A percentile compares a stretch with the other conserved stretches of the same genome.
These are phyloP conservation scores for Tilletia caries DNA, from an alignment of 1,284 basidiomycete genomes.

Conservation along the genomic window DNA sequence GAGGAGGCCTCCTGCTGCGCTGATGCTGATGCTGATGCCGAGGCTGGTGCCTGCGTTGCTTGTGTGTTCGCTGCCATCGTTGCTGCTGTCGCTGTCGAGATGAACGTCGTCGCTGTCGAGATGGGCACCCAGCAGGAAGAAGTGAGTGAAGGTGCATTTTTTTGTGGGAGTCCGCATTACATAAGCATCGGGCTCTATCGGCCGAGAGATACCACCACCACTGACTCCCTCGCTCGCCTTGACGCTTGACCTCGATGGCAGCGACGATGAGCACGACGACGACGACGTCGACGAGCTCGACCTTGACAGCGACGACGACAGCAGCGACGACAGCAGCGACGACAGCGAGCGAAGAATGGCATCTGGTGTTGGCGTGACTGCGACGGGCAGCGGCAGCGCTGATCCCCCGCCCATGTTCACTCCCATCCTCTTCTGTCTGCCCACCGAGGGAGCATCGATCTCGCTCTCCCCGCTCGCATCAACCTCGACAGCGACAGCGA, in stretches of 20 bases:
- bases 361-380: neutral
- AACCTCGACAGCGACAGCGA: neutral
- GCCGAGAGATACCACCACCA: too few relatives aligned
- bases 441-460: constrained; percentile 45
- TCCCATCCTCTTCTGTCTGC: constrained; percentile 50
- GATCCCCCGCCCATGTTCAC: constrained; percentile 6
- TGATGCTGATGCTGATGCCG: neutral
- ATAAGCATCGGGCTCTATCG: neutral
- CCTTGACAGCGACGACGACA: neutral
- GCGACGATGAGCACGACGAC: neutral
- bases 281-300: neutral
- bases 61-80: neutral
- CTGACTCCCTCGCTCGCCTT: neutral
- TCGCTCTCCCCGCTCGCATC: constrained; percentile 21
- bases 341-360: neutral
- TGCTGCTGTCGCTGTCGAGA: neutral
- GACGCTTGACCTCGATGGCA: neutral
- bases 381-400: neutral
- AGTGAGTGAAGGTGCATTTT: neutral
- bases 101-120: neutral
- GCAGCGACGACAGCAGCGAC: neutral
- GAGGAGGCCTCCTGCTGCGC: neutral
- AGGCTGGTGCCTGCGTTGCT: neutral
- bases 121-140: too few relatives aligned
- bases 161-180: neutral